A percentile compares a stretch with the other conserved stretches of the same genome.
These are phyloP conservation scores for Ustilago shanxiensis DNA, from an alignment of 1,284 basidiomycete species.

Conservation along the genomic window DNA sequence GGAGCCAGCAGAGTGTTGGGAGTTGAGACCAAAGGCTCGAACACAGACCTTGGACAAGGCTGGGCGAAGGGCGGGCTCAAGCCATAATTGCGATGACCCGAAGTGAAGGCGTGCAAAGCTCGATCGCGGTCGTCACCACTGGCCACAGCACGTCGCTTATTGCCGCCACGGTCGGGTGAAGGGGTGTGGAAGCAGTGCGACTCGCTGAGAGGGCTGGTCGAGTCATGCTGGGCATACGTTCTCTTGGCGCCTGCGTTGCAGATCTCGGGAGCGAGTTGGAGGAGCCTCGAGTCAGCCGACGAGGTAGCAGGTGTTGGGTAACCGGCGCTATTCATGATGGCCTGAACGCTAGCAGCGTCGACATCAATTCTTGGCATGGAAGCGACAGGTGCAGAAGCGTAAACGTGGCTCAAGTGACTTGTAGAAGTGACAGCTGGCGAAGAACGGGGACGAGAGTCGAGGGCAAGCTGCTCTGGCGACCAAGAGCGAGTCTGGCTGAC, in stretches of 20 bases:
- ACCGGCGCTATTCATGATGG: conserved; percentile 37
- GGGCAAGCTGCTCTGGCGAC: conserved; percentile 37
- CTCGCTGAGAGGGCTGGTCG: conserved; percentile 38
- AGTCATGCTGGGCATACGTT: conserved; percentile 29
- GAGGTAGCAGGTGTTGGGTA: conserved; percentile 37
- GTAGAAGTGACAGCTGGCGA: conserved; percentile 35
- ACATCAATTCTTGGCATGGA: conserved; percentile 30
- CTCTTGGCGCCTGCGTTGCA: conserved; percentile 31
- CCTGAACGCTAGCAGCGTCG: conserved; percentile 25
- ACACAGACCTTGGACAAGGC: conserved; percentile 48
- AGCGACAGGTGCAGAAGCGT: conserved; percentile 26
- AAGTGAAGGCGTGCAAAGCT: conserved; percentile 24
- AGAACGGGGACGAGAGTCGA: conserved; percentile 37
- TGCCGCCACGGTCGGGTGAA: conserved; percentile 33
- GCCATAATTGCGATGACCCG: conserved; percentile 33
- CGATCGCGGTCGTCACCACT: conserved; percentile 22
- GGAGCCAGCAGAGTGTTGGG: conserved; percentile 55
- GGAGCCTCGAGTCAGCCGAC: conserved; percentile 27
- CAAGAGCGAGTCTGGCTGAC: conserved; percentile 40
- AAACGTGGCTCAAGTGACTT: conserved; percentile 45
- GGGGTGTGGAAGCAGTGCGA: conserved; percentile 36
- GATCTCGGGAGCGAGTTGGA: conserved; percentile 12
- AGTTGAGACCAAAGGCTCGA: conserved; percentile 52
- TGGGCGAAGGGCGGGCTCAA: conserved; percentile 49
- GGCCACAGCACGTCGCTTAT: conserved; percentile 37